Conservation (phyloP, 2,329 filamentous ascomycete genomes). For the Aschersonia sp. region DNA sequence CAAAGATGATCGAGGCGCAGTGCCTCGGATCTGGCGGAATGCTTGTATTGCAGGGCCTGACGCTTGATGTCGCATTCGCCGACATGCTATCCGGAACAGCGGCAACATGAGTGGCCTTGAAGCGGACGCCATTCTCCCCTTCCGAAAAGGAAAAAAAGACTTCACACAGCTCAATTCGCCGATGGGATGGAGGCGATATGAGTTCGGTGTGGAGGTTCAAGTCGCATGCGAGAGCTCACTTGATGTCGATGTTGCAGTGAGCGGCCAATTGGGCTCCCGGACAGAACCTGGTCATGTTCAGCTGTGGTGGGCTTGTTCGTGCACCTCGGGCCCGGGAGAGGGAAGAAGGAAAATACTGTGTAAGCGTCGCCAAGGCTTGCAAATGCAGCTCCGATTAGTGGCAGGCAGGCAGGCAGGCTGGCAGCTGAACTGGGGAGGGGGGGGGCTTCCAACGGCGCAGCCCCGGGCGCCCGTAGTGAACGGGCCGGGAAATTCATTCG, state of each 20-base stretch:
- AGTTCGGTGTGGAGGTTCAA: too few relatives aligned
- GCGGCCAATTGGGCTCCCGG: too few relatives aligned
- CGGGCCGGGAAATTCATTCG: conserved; percentile 18
- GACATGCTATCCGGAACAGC: conserved; percentile 15
- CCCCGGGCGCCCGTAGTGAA: too few relatives aligned
- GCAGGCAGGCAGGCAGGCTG: neutral
- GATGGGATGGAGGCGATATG: too few relatives aligned
- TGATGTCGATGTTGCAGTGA: too few relatives aligned
- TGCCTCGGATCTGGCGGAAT: neutral
- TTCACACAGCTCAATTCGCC: too few relatives aligned
- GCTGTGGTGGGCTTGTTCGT: neutral
- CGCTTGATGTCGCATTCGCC: conserved; percentile 11
- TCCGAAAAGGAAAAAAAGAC: too few relatives aligned
- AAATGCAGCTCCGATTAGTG: conserved; percentile 8
- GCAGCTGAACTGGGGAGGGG: neutral
- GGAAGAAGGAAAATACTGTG: neutral
- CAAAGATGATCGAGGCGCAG: neutral
- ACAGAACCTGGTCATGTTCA: neutral
- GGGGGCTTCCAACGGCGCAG: too few relatives aligned
- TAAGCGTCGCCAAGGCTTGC: conserved; percentile 1
- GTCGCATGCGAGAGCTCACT: too few relatives aligned
- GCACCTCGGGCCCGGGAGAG: neutral
- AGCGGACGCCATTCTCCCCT: conserved; percentile 11
- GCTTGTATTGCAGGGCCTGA: neutral
- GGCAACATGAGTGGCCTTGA: conserved; percentile 19